Evolutionary conservation across 345 rosid species (phyloP), one percentile per base, ranked within the genome.

Genomic region (Gossypioides kirkii): DNA sequence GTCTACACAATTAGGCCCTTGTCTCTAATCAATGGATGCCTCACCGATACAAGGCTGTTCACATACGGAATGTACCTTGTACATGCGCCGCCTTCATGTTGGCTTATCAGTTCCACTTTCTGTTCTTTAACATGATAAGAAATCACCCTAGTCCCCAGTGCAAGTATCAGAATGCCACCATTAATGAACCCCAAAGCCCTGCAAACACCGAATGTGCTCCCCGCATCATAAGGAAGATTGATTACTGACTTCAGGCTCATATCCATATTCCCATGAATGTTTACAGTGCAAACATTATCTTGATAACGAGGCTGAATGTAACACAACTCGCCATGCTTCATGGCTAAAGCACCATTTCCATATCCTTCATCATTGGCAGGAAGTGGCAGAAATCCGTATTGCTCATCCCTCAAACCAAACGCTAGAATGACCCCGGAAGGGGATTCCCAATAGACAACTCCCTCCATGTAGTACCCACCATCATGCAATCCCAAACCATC

Each of bases 261-360:
- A 68, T 68, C 59, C 72, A 49, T 49, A 10, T 26, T 49, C 58
- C 72, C 72, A 7, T 68, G 42, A 50, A 68, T 9, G 59, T 68
- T 4, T 28, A 68, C 17, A 5, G 56, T 49, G 72, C 59, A 68
- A 9, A 1, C 6, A 49, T 68, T 12, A 10, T 16, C 23, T 49
- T 49, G 9, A 26, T 0, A 2, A 16, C 2, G 9, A 26, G 72
- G 72, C n/a, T 26, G 23, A 68, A 49, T 49, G 72, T 68, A 68
- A 50, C 72, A 68, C 25, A 68, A 10, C 45, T 68, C 72, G 17
- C 45, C 72, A 17, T 49, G 43, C 4, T 49, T 49, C 45, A 26
- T 3, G 10, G 59, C 2, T 49, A 68, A 68, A 68, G 58, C 7
- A 49, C 72, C 59, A 26, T 23, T 14, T 46, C 23, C 42, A 17